Conservation (phyloP, 257 asterid genomes). For the Nicotiana otophora region DNA sequence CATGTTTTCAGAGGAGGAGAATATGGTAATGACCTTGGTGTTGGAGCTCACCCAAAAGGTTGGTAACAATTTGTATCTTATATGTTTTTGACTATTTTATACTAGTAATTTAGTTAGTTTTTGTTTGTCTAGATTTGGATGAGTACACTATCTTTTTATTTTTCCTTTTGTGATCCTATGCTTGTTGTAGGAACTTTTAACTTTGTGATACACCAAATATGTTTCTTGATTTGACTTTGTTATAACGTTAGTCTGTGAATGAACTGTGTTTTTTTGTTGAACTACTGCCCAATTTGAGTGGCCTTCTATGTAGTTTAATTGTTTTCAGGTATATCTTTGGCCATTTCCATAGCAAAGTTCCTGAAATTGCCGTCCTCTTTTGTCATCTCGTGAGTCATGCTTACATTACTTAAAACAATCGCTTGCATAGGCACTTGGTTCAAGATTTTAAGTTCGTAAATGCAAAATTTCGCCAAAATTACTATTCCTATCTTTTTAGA, state of each 20-base stretch:
- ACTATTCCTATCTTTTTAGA: background rate
- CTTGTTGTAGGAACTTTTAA: conserved; percentile 19
- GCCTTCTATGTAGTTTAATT: conserved; percentile 26
- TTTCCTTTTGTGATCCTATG: background rate
- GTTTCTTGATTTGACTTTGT: conserved; percentile 10
- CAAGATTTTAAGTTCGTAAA: background rate
- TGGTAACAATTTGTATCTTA: background rate
- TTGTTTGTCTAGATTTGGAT: conserved; percentile 16
- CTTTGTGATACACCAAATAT: conserved; percentile 24
- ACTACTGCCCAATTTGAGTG: conserved; percentile 16
- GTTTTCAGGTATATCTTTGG: conserved; percentile 16
- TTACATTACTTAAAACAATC: background rate
- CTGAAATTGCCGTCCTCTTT: conserved; percentile 25
- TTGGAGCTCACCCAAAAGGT: too few species aligned
- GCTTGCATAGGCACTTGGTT: background rate
- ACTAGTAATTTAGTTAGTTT: background rate
- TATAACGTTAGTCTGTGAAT: conserved; percentile 17
- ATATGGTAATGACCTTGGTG: too few species aligned
- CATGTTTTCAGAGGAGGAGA: too few species aligned
- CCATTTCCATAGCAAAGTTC: conserved; percentile 17
- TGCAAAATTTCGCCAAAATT: background rate
- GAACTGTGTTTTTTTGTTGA: conserved; percentile 15
- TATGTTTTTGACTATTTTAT: background rate
- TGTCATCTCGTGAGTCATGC: conserved; percentile 34
- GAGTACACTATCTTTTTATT: background rate